Evolutionary conservation across 2,329 filamentous ascomycete genomes (phyloP), one percentile per base, ranked within the genome.

Genomic region (Paraconiothyrium brasiliense): DNA sequence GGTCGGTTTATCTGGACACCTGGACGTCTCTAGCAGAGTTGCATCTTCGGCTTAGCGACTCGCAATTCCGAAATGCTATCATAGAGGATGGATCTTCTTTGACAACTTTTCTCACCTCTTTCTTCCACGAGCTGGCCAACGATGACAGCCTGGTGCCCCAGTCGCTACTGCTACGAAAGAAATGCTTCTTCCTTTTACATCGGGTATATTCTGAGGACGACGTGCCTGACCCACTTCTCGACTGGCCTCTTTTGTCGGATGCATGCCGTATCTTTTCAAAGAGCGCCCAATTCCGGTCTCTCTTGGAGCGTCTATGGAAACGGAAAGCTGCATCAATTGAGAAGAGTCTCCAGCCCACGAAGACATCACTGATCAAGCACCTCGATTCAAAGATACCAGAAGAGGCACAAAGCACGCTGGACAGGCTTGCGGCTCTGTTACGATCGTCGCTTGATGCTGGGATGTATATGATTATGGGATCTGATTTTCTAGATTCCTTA

Each of bases 401-500:
- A 43, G 77, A 79, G 7, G 82, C 87, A 0, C 87, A 91, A 70
- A 75, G 77, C 1, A 81, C 81, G 0, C 80, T 93, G 35, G 83
- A 83, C 50, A 81, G 81, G 10, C 73, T 92, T n/a, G 91, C 88
- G 61, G 84, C 87, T 54, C 79, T 94, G 4, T 79, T 93, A 5
- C 84, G 87, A 67, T 83, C 82, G 7, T 92, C 89, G 5, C 82
- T 87, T 0, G 81, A 84, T 27, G 80, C 80, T 48, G 86, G 84
- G 34, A 77, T 81, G 7, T 83, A 92, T 67, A 89, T 97, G 70
- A 86, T 97, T 68, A 91, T 91, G 0, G 94, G 94, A 0, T 93
- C 91, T 54, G 94, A 97, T 78, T 94, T 95, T 69, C 79, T 97
- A 22, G 94, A 97, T 75, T 88, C 90, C 0, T 83, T 97, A 13